Conservation (phyloP, 2,329 filamentous ascomycete genomes). For the Fusarium dimerum region DNA sequence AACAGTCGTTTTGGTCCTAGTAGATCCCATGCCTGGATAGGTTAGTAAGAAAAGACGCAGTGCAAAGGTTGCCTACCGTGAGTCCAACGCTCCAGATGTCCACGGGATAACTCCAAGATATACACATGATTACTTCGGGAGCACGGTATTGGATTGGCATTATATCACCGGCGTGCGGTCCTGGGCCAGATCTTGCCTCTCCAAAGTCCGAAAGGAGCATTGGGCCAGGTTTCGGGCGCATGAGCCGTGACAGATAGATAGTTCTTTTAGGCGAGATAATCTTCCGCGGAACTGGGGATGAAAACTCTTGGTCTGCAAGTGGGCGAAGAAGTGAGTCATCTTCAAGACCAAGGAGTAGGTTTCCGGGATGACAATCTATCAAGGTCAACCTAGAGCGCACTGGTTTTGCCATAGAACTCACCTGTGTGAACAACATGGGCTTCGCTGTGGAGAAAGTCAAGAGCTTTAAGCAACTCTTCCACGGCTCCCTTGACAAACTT, state of each 20-base stretch:
- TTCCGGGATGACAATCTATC: slow-evolving; percentile 29
- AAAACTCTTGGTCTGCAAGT: slow-evolving; percentile 24
- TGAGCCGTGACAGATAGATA: slow-evolving; percentile 30
- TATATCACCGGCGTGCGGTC: slow-evolving; percentile 31
- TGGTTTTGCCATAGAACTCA: slow-evolving; percentile 5
- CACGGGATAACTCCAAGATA: slow-evolving; percentile 27
- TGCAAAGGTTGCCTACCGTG: slow-evolving; percentile 10
- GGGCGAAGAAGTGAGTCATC: slow-evolving; percentile 23
- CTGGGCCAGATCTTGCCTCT: slow-evolving; percentile 26
- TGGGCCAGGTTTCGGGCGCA: slow-evolving; percentile 25
- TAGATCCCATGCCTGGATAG: slow-evolving; percentile 26
- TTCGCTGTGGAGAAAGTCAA: slow-evolving; percentile 39
- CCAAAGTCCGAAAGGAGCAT: slow-evolving; percentile 33
- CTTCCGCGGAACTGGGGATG: slow-evolving; percentile 26
- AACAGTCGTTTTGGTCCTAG: slow-evolving; percentile 21
- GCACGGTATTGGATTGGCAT: slow-evolving; percentile 30
- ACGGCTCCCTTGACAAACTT: slow-evolving; percentile 33
- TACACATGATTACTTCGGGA: slow-evolving; percentile 24
- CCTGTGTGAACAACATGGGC: slow-evolving; percentile 35
- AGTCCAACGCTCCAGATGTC: slow-evolving; percentile 34
- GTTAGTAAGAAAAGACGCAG: background rate
- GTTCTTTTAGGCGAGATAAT: slow-evolving; percentile 10
- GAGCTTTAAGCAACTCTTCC: slow-evolving; percentile 31
- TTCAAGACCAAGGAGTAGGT: slow-evolving; percentile 23
- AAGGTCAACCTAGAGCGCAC: background rate